These are phyloP conservation scores for Acanthamoeba castellanii DNA, from an alignment of 208 protist genomes.

Conservation along the genomic window DNA sequence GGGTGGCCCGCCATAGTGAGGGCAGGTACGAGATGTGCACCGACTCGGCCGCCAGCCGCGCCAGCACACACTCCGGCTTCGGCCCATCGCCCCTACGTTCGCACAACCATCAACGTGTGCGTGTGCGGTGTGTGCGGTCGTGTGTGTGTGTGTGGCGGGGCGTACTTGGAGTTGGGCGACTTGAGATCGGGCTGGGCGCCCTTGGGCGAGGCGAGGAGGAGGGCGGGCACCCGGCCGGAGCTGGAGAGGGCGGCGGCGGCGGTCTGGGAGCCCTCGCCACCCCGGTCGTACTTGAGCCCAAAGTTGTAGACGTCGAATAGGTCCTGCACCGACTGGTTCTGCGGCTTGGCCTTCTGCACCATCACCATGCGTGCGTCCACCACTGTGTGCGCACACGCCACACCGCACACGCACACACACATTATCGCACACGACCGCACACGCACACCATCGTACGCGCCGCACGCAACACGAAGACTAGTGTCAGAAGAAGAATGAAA, in stretches of 20 bases:
- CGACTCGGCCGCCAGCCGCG: conserved; percentile 12
- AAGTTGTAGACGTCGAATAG: conserved; percentile 44
- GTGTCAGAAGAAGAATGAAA: too few relatives aligned
- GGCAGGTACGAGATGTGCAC: conserved; percentile 16
- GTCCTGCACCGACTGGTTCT: conserved; percentile 41
- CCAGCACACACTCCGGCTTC: neutral
- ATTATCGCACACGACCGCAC: neutral
- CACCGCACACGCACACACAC: neutral
- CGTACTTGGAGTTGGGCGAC: too few relatives aligned
- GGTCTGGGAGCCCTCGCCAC: neutral
- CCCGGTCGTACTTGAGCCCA: conserved; percentile 27
- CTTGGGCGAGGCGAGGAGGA: neutral
- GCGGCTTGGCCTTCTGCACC: neutral
- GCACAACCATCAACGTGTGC: neutral
- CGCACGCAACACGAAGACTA: too few relatives aligned
- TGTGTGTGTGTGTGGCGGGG: too few relatives aligned
- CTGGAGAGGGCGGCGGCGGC: neutral
- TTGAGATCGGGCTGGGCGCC: neutral
- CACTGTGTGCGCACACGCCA: neutral
- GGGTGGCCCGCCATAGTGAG: neutral
- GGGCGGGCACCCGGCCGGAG: neutral
- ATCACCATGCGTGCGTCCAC: neutral
- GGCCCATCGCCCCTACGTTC: neutral
- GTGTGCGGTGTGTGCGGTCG: too few relatives aligned
- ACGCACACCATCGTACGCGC: neutral